Evolutionary conservation across 73 alveolate species (phyloP).

Genomic region (Paramecium sexaurelia): DNA sequence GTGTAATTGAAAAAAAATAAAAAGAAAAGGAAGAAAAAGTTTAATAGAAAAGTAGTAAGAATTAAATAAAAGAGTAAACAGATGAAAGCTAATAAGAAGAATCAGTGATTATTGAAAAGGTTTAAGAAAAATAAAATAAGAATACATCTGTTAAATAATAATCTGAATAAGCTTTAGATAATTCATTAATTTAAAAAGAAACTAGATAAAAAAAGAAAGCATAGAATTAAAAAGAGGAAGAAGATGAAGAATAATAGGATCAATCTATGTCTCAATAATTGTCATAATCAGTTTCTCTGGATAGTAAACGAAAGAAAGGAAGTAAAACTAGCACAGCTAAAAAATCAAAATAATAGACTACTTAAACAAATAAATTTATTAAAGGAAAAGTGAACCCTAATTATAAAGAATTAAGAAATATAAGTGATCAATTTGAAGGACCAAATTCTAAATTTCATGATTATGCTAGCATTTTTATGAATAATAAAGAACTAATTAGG

Average conservation of each 20-base stretch:
- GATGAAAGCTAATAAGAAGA: background rate
- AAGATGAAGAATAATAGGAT: background rate
- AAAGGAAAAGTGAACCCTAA: conserved; percentile 7
- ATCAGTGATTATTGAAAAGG: background rate
- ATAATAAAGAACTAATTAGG: conserved; percentile 60
- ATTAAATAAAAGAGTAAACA: background rate
- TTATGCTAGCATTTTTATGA: background rate
- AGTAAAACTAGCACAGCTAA: background rate
- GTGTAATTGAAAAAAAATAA: background rate
- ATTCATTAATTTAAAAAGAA: background rate
- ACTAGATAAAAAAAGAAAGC: background rate
- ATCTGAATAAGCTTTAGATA: background rate
- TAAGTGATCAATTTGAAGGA: background rate
- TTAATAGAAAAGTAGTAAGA: background rate
- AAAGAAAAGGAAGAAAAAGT: background rate
- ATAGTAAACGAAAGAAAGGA: background rate
- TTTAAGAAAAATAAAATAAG: background rate
- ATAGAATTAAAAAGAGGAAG: background rate
- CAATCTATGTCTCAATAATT: background rate
- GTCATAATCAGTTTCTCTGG: background rate
- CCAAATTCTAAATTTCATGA: background rate
- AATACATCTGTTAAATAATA: background rate
- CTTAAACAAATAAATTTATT: background rate
- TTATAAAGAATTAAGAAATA: background rate
- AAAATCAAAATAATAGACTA: background rate